A percentile compares a stretch with the other conserved stretches of the same genome.
Evolutionary conservation across 352 stramenopile genomes (phyloP).

Genomic region (Aphanomyces euteiches): DNA sequence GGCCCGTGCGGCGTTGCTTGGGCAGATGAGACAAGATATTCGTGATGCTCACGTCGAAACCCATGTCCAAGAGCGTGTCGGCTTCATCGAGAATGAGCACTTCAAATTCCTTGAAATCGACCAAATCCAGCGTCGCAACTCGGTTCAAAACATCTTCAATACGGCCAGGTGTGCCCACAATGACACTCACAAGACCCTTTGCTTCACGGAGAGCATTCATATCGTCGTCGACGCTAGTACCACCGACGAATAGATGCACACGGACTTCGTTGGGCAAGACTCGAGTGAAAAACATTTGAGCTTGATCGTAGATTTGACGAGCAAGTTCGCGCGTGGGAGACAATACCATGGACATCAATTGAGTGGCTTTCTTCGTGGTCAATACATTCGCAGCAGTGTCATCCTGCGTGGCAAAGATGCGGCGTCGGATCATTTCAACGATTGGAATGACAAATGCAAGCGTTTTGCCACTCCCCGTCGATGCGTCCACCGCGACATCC

Average conservation of each 20-base stretch:
- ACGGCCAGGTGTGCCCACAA: constrained; percentile 79
- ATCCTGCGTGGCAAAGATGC: constrained; percentile 42
- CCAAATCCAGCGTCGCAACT: constrained; percentile 53
- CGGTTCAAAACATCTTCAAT: constrained; percentile 85
- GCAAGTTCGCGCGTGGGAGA: constrained; percentile 88
- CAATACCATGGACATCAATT: constrained; percentile 80
- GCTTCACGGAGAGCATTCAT: constrained; percentile 56
- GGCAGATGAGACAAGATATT: constrained; percentile 94
- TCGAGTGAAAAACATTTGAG: constrained; percentile 53
- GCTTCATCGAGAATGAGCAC: constrained; percentile 98
- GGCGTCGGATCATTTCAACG: constrained; percentile 81
- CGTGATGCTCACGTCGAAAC: constrained; percentile 94
- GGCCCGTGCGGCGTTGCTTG: constrained; percentile 95
- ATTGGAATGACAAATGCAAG: constrained; percentile 93
- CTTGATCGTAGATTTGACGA: constrained; percentile 77
- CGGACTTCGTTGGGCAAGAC: constrained; percentile 56
- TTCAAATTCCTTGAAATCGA: constrained; percentile 93
- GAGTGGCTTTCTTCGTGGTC: constrained; percentile 52
- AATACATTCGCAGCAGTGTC: constrained; percentile 54
- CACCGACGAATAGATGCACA: constrained; percentile 87
- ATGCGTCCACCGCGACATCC: constrained; percentile 92
- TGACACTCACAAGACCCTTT: constrained; percentile 60
- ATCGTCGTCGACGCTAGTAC: constrained; percentile 85
- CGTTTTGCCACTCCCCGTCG: constrained; percentile 94
- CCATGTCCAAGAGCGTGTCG: constrained; percentile 98